Evolutionary conservation across 2,329 filamentous ascomycete genomes (phyloP).

Genomic region (Fusarium tricinctum): DNA sequence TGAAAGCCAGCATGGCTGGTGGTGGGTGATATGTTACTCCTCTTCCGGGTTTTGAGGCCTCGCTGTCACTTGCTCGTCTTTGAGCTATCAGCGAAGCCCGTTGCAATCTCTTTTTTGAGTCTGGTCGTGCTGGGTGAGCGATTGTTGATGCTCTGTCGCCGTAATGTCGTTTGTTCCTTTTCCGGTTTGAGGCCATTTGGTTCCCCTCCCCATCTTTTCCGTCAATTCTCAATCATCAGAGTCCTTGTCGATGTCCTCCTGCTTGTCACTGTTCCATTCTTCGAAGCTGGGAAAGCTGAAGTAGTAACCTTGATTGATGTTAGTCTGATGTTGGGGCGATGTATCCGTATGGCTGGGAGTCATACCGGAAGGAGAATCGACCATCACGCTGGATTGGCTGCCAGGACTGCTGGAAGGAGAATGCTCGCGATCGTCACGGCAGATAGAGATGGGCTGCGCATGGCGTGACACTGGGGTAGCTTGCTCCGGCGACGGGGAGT

Average conservation of each 20-base stretch:
- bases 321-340: conserved; percentile 54
- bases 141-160: conserved; percentile 26
- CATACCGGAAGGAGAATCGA: conserved; percentile 50
- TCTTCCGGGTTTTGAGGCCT: conserved; percentile 35
- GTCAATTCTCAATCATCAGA: conserved; percentile 44
- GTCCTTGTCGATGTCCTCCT: conserved; percentile 45
- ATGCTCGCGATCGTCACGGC: conserved; percentile 38
- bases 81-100: conserved; percentile 22
- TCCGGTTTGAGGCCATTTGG: conserved; percentile 34
- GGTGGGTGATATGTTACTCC: conserved; percentile 25
- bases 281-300: conserved; percentile 83
- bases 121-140: conserved; percentile 23
- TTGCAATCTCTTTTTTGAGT: conserved; percentile 16
- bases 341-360: background rate
- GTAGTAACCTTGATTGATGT: conserved; percentile 63
- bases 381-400: conserved; percentile 45
- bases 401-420: conserved; percentile 42
- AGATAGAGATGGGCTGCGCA: conserved; percentile 44
- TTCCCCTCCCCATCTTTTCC: conserved; percentile 34
- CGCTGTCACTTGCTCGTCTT: conserved; percentile 32
- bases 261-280: conserved; percentile 67
- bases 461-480: conserved; percentile 42
- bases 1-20: conserved; percentile 23
- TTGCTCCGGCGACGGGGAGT: conserved; percentile 53
- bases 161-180: conserved; percentile 33